phyloP scores from a whole-genome alignment of 2,329 filamentous ascomycete genomes.

The Claviceps citrina region DNA sequence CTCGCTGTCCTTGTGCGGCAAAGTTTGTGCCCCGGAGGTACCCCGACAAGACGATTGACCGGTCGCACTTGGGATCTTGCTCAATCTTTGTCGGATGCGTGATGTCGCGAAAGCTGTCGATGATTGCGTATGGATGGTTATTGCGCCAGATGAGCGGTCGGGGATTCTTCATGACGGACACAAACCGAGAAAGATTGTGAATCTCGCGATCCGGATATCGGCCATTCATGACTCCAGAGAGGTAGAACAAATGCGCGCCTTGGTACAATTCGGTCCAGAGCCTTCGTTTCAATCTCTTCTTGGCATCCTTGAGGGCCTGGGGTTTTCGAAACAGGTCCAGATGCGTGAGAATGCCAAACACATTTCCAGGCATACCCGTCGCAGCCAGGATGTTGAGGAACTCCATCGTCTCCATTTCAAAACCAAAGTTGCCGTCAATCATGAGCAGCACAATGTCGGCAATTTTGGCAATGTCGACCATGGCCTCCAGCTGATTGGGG shows the following conservation, averaged over 20 bases:
- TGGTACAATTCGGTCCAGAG: conserved; percentile 97
- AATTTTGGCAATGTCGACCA: conserved; percentile 95
- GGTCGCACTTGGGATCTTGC: conserved; percentile 74
- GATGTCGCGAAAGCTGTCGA: conserved; percentile 88
- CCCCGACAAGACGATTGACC: conserved; percentile 79
- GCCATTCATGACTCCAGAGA: conserved; percentile 92
- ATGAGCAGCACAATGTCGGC: conserved; percentile 93
- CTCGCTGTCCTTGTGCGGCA: conserved; percentile 63
- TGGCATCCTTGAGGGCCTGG: conserved; percentile 77
- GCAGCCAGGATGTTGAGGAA: conserved; percentile 88
- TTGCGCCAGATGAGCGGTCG: conserved; percentile 94
- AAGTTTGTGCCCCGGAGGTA: conserved; percentile 95
- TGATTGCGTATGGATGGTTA: conserved; percentile 82
- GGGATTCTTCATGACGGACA: conserved; percentile 98
- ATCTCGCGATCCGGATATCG: conserved; percentile 93
- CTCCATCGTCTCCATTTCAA: conserved; percentile 99
- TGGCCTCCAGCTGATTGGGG: conserved; percentile 87
- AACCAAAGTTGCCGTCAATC: conserved; percentile 97
- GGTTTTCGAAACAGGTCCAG: conserved; percentile 91
- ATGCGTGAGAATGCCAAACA: conserved; percentile 93
- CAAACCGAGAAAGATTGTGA: conserved; percentile 84
- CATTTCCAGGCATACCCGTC: conserved; percentile 95
- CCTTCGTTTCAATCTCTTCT: conserved; percentile 88
- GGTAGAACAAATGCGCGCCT: conserved; percentile 90
- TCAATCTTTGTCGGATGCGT: conserved; percentile 88